phyloP scores from a whole-genome alignment of 2,329 filamentous ascomycete genomes.

The Podosphaera xanthii region DNA sequence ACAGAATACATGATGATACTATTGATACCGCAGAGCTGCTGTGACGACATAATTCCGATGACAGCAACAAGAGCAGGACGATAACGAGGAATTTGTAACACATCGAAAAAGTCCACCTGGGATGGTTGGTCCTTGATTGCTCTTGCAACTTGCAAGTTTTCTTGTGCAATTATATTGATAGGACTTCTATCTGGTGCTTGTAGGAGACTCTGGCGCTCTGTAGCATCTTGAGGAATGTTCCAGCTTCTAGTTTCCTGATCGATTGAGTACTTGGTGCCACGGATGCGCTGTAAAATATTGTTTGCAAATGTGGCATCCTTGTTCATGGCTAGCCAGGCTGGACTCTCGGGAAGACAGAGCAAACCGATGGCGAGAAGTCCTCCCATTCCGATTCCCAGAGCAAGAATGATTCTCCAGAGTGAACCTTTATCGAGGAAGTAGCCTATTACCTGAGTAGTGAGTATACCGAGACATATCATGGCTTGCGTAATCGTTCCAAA shows the following conservation, averaged over 20 bases:
- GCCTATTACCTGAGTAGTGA: conserved; percentile 62
- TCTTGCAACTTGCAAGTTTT: not conserved
- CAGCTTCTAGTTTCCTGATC: conserved; percentile 47
- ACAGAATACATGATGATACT: conserved; percentile 98
- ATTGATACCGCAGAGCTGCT: conserved; percentile 88
- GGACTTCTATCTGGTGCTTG: not conserved
- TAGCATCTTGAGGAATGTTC: conserved; percentile 20
- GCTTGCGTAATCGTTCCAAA: conserved; percentile 77
- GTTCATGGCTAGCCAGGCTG: conserved; percentile 58
- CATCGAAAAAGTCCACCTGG: conserved; percentile 38
- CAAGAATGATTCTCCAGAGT: conserved; percentile 69
- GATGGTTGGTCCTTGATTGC: not conserved
- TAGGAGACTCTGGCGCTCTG: conserved; percentile 13
- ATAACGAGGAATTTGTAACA: conserved; percentile 43
- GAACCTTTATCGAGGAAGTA: conserved; percentile 65
- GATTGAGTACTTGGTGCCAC: conserved; percentile 46
- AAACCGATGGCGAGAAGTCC: conserved; percentile 44
- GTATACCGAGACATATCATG: conserved; percentile 77
- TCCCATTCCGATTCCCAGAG: conserved; percentile 45
- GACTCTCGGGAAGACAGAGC: conserved; percentile 65
- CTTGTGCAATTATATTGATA: not conserved
- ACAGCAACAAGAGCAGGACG: conserved; percentile 60
- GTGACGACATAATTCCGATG: conserved; percentile 73
- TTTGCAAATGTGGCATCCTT: conserved; percentile 37
- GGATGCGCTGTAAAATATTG: conserved; percentile 47